These are phyloP conservation scores for Coleophoma crateriformis DNA, from an alignment of 2,329 filamentous ascomycete genomes.

Conservation along the genomic window DNA sequence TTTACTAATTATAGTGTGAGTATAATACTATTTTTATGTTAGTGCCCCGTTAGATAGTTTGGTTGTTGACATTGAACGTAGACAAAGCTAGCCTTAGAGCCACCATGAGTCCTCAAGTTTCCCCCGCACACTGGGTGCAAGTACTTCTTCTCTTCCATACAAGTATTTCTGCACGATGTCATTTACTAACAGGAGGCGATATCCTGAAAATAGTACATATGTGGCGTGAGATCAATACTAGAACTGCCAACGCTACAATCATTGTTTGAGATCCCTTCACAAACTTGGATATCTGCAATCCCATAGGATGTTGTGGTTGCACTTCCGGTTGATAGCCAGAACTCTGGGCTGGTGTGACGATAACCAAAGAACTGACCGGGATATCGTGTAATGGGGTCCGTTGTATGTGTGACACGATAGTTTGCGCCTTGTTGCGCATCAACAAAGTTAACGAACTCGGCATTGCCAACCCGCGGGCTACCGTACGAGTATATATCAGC, in stretches of 20 bases:
- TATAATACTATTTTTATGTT: too few species aligned
- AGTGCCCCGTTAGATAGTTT: too few species aligned
- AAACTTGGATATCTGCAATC: constrained; percentile 37
- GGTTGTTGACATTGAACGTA: too few species aligned
- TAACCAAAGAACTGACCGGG: constrained; percentile 57
- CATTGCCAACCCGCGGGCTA: constrained; percentile 59
- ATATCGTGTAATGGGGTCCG: constrained; percentile 64
- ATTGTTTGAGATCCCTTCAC: constrained; percentile 40
- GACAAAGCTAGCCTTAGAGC: too few species aligned
- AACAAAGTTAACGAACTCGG: constrained; percentile 46
- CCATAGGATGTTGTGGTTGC: constrained; percentile 30
- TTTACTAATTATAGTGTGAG: too few species aligned
- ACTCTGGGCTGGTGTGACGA: constrained; percentile 65
- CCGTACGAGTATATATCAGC: constrained; percentile 63
- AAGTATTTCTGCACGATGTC: too few species aligned
- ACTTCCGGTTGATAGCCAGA: constrained; percentile 45
- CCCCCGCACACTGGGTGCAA: too few species aligned
- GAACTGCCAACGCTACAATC: constrained; percentile 45
- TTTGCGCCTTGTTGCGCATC: constrained; percentile 45
- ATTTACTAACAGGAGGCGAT: constrained; percentile 32
- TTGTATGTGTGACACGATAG: constrained; percentile 60
- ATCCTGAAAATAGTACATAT: constrained; percentile 42
- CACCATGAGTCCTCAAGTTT: too few species aligned
- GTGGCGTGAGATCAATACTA: constrained; percentile 38
- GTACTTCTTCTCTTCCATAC: too few species aligned